Percentiles rank a stretch among this genome's conserved stretches.
Conservation (phyloP, 306 rosid genomes). For the Dalbergia oliveri region DNA sequence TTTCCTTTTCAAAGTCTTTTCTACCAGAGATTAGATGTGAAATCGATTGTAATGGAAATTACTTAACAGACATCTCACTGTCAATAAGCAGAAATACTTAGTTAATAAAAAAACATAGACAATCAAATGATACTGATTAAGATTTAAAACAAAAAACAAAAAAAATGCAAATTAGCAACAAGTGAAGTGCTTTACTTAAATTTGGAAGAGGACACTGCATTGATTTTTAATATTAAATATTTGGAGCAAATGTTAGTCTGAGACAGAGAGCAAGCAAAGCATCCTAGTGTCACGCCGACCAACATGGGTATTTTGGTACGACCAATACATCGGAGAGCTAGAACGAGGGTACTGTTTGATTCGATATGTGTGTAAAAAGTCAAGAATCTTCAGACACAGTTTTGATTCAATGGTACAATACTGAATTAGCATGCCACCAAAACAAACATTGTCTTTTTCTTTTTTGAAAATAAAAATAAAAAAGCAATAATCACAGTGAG, state of each 20-base stretch:
- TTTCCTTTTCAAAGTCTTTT: conserved; percentile 38
- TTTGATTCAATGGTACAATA: conserved; percentile 38
- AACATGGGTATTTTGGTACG: neutral
- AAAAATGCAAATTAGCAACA: conserved; percentile 11
- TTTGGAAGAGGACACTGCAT: conserved; percentile 36
- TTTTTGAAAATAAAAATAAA: too few relatives aligned
- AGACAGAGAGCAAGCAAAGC: conserved; percentile 9
- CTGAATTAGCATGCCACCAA: conserved; percentile 18
- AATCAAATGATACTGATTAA: neutral
- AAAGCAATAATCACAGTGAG: neutral
- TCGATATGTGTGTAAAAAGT: conserved; percentile 41
- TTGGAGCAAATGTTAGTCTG: conserved; percentile 8
- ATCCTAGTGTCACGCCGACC: conserved; percentile 34
- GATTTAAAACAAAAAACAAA: neutral
- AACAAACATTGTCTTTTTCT: neutral
- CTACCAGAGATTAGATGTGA: conserved; percentile 1
- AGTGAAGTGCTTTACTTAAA: conserved; percentile 40
- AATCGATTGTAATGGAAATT: neutral
- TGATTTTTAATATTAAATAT: conserved; percentile 17
- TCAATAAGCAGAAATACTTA: conserved; percentile 14
- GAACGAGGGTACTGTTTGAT: conserved; percentile 41
- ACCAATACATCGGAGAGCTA: conserved; percentile 30
- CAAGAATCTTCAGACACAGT: conserved; percentile 41
- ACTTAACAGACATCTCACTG: conserved; percentile 21
- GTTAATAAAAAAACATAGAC: neutral